Base-by-base conservation (phyloP, 768 basidiomycete genomes). In the Rickenella mellea region DNA sequence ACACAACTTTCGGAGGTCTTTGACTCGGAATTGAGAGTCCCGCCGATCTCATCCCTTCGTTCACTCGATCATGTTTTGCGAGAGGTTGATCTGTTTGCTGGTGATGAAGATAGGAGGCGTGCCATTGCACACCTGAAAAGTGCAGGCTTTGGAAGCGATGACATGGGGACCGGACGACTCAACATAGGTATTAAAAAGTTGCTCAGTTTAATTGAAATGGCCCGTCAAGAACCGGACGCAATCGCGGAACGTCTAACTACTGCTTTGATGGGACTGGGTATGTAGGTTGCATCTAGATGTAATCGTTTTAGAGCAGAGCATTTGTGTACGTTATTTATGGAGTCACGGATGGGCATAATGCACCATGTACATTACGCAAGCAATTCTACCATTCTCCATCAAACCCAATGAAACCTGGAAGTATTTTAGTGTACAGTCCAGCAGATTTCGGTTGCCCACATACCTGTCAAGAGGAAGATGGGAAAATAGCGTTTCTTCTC, bases 121-220 rank as follows among this genome's bases (percentile, higher is more conserved):
- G 79, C 83, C 1, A 68, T 92, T 45, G 61, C 56, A 26, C 76
- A 83, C 66, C 65, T 97, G 29, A 63, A 71, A 20, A 76, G 86
- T 42, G 84, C 88, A 1, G 88, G 87, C 9, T 79, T 93, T 47
- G 75, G 71, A 9, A 68, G 69, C 25, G 69, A 64, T 11, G 57
- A 70, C 8, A 32, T 43, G 29, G 57, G 63, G 9, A 38, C 39
- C 5, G 40, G 46, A 7, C 70, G 65, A 36, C 50, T 92, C 51
- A 77, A 82, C 48, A 83, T 98, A 36, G 96, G 96, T 0, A 79
- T 99, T 54, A 98, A 98, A 78, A 92, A 87, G 63, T 55, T 99
- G 59, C 60, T 99, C 56, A 89, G 81, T 46, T 72, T 86, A 42
- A 71, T 93, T 15, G 96, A 99, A 71, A 97, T 96, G 93, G 88